phyloP scores from a whole-genome alignment of 805 yeast species.

The Hanseniaspora occidentalis region DNA sequence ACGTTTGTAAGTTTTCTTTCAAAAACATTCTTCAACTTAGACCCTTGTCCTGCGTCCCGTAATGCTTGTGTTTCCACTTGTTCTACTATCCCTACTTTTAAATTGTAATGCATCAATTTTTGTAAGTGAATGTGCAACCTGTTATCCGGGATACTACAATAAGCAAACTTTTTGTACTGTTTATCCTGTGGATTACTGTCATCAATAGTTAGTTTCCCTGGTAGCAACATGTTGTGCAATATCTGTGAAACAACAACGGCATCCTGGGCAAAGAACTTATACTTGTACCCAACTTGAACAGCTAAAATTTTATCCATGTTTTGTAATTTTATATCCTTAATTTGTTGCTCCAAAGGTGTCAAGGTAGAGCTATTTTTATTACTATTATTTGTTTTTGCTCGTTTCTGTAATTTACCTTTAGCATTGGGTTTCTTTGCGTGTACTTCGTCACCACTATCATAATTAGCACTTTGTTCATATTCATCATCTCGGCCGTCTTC shows the following conservation, averaged over 20 bases:
- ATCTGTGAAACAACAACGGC: slow-evolving; percentile 58
- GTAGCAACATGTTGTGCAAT: slow-evolving; percentile 57
- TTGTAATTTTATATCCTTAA: slow-evolving; percentile 45
- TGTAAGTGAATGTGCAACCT: slow-evolving; percentile 67
- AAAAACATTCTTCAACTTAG: slow-evolving; percentile 47
- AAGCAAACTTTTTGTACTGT: slow-evolving; percentile 51
- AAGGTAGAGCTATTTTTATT: too few relatives aligned
- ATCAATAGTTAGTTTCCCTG: slow-evolving; percentile 50
- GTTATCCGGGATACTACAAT: slow-evolving; percentile 74
- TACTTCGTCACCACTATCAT: too few relatives aligned
- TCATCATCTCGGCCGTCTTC: neutral
- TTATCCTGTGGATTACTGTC: slow-evolving; percentile 37
- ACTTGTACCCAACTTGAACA: slow-evolving; percentile 86
- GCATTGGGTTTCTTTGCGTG: neutral
- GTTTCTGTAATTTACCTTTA: neutral
- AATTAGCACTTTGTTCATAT: neutral
- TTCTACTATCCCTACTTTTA: slow-evolving; percentile 77
- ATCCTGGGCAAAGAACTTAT: slow-evolving; percentile 75
- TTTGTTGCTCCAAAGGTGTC: slow-evolving; percentile 77
- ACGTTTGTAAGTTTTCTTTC: slow-evolving; percentile 56
- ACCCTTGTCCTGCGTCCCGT: slow-evolving; percentile 34
- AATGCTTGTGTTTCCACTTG: slow-evolving; percentile 75
- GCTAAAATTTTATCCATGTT: slow-evolving; percentile 62
- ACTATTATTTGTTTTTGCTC: neutral
- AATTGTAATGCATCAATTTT: slow-evolving; percentile 55